Evolutionary conservation across 2,329 filamentous ascomycete genomes (phyloP).

Genomic region (Colletotrichum shisoi): DNA sequence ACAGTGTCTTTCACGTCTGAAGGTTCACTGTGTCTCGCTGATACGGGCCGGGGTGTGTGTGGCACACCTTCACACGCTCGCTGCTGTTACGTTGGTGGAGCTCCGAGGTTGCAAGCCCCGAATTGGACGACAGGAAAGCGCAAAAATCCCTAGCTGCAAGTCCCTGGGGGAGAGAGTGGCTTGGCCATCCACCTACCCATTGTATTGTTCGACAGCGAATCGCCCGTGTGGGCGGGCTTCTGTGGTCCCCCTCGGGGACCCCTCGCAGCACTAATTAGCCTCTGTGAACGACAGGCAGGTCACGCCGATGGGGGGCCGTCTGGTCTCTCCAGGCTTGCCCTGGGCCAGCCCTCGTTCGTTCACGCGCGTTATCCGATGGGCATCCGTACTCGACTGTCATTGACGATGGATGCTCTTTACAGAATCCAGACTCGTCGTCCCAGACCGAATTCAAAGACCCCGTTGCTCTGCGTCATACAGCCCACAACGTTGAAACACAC

Average conservation of each 20-base stretch:
- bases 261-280: conserved; percentile 27
- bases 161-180: conserved; percentile 31
- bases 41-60: conserved; percentile 21
- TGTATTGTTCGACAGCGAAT: conserved; percentile 33
- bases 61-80: conserved; percentile 38
- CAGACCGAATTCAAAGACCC: conserved; percentile 16
- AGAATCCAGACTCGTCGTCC: conserved; percentile 12
- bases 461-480: conserved; percentile 20
- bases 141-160: conserved; percentile 39
- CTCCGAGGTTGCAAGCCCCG: conserved; percentile 25
- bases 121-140: conserved; percentile 33
- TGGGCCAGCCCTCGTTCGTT: conserved; percentile 7
- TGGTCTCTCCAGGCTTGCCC: conserved; percentile 3
- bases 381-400: conserved; percentile 9
- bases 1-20: conserved; percentile 22
- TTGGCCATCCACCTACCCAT: conserved; percentile 31
- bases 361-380: conserved; percentile 35
- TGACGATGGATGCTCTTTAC: conserved; percentile 4
- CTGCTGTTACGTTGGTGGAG: conserved; percentile 40
- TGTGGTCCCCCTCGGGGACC: conserved; percentile 26
- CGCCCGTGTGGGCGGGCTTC: conserved; percentile 32
- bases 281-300: conserved; percentile 38
- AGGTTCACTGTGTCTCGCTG: conserved; percentile 22
- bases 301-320: conserved; percentile 21
- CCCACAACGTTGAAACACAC: conserved; percentile 34